Percentiles rank a stretch among this genome's conserved stretches.
These are phyloP conservation scores for Saturnispora sekii DNA, from an alignment of 805 yeast species.

Conservation along the genomic window DNA sequence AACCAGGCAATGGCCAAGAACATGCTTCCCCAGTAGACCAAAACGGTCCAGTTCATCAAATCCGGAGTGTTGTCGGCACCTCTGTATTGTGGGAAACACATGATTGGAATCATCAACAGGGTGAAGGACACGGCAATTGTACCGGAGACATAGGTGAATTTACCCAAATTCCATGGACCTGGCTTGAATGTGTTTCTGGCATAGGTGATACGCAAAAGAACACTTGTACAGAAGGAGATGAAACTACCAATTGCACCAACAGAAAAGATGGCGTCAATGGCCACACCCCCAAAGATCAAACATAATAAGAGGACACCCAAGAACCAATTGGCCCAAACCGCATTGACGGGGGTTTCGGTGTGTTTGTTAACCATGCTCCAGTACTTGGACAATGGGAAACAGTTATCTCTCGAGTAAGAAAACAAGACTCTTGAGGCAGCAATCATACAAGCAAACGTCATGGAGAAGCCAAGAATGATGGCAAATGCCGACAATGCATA, in stretches of 20 bases:
- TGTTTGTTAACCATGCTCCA: conserved; percentile 40
- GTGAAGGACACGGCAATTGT: conserved; percentile 40
- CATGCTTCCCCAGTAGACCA: conserved; percentile 55
- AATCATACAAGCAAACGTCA: conserved; percentile 53
- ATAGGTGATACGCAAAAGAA: conserved; percentile 47
- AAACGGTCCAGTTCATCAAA: conserved; percentile 54
- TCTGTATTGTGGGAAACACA: conserved; percentile 46
- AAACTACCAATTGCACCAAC: conserved; percentile 66
- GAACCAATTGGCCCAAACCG: conserved; percentile 49
- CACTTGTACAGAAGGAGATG: conserved; percentile 58
- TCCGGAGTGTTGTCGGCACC: conserved; percentile 29
- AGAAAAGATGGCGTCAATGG: conserved; percentile 62
- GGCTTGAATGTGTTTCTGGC: conserved; percentile 42
- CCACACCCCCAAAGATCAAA: conserved; percentile 55
- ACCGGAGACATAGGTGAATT: conserved; percentile 39
- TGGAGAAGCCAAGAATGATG: conserved; percentile 34
- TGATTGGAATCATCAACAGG: conserved; percentile 45
- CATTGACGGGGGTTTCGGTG: conserved; percentile 56
- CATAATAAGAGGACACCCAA: conserved; percentile 47
- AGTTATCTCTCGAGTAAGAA: conserved; percentile 60
- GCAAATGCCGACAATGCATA: conserved; percentile 36
- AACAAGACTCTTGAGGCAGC: conserved; percentile 60
- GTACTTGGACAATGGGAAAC: conserved; percentile 46
- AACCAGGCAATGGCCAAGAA: conserved; percentile 41
- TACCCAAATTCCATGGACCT: conserved; percentile 64